These are phyloP conservation scores for Malbranchea cinnamomea DNA, from an alignment of 2,329 filamentous ascomycete genomes.

Conservation along the genomic window DNA sequence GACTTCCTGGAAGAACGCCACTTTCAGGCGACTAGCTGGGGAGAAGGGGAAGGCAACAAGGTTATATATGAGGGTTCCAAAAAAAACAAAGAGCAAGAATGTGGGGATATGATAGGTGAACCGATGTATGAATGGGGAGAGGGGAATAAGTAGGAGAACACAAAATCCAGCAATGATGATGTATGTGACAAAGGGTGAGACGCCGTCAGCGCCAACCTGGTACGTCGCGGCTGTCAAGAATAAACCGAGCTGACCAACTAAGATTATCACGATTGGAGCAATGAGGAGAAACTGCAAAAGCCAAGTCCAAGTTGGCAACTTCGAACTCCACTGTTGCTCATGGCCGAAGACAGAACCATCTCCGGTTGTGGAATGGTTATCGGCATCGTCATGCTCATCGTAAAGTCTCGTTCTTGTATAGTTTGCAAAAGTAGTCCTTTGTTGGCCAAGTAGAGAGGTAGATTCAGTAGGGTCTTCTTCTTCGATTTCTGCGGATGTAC, in stretches of 20 bases:
- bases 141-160: slow-evolving; percentile 57
- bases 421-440: slow-evolving; percentile 40
- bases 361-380: slow-evolving; percentile 15
- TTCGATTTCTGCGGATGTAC: slow-evolving; percentile 19
- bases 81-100: slow-evolving; percentile 57
- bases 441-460: slow-evolving; percentile 40
- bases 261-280: slow-evolving; percentile 60
- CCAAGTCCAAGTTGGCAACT: slow-evolving; percentile 75
- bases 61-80: slow-evolving; percentile 71
- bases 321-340: slow-evolving; percentile 76
- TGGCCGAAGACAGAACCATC: slow-evolving; percentile 40
- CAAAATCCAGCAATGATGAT: slow-evolving; percentile 52
- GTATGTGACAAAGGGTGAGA: slow-evolving; percentile 55
- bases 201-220: slow-evolving; percentile 78
- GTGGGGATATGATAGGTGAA: slow-evolving; percentile 69
- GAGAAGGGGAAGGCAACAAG: slow-evolving; percentile 82
- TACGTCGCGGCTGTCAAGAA: slow-evolving; percentile 55
- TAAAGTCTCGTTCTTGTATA: slow-evolving; percentile 29
- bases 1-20: slow-evolving; percentile 71
- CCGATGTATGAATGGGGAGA: slow-evolving; percentile 74
- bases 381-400: slow-evolving; percentile 13
- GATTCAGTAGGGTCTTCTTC: slow-evolving; percentile 36
- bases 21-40: slow-evolving; percentile 60
- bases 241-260: slow-evolving; percentile 63
- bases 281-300: slow-evolving; percentile 69